These are phyloP conservation scores for Lipomyces sp. DNA, from an alignment of 805 yeast species.

Conservation along the genomic window DNA sequence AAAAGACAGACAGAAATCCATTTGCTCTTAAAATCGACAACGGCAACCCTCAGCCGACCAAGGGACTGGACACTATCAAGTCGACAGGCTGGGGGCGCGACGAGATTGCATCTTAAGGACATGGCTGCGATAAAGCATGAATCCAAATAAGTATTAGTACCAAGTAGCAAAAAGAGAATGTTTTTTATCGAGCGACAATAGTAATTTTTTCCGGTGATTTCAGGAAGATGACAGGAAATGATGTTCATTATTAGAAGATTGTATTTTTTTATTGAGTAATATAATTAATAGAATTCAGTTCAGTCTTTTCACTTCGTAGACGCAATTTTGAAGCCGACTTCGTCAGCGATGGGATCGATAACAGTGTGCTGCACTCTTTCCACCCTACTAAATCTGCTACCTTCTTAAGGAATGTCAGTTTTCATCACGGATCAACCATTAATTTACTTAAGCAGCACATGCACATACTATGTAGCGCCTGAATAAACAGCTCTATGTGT, in stretches of 20 bases:
- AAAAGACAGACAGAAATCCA: slow-evolving; percentile 59
- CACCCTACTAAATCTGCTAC: slow-evolving; percentile 5
- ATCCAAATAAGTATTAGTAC: not conserved
- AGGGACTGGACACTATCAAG: slow-evolving; percentile 34
- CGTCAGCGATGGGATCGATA: not conserved
- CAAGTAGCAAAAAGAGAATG: not conserved
- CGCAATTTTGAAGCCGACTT: slow-evolving; percentile 6
- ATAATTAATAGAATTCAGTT: not conserved
- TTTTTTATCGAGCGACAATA: too few relatives aligned
- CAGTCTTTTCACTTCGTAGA: too few relatives aligned
- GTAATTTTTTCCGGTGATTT: too few relatives aligned
- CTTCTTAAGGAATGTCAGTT: slow-evolving; percentile 4
- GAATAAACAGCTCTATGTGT: slow-evolving; percentile 1
- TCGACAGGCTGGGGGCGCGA: slow-evolving; percentile 40
- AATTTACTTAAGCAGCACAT: too few relatives aligned
- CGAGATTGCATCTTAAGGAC: slow-evolving; percentile 35
- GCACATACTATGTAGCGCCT: slow-evolving; percentile 7
- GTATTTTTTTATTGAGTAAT: not conserved
- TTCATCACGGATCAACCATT: not conserved
- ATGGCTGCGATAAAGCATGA: not conserved
- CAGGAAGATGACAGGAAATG: not conserved
- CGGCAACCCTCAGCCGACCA: slow-evolving; percentile 39
- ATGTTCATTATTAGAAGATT: not conserved
- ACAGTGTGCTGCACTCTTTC: slow-evolving; percentile 8
- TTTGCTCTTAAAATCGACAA: slow-evolving; percentile 49